Evolutionary conservation across 257 asterid species (phyloP), one percentile per base, ranked within the genome.

Genomic region (Solanum tarapatanum): DNA sequence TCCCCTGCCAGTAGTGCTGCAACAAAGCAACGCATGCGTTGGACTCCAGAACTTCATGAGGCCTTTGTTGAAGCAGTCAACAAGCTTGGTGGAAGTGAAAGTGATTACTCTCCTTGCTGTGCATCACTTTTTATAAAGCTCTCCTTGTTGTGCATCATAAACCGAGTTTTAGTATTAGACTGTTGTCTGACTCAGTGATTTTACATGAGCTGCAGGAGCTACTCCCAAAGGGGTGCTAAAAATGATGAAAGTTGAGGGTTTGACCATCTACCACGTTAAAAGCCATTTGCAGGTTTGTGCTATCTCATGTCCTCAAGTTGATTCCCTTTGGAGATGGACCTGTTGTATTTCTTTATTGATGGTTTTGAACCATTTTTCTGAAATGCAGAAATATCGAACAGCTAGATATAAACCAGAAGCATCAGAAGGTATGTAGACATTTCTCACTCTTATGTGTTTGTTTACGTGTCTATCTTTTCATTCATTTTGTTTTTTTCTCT

Each of bases 21-120:
- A 85, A 88, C 93, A 85, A 95, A 94, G 96, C 95, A 94, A 87
- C 96, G 98, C 62, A 95, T 95, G 98, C 98, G 97, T 73, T 95
- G 98, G 98, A 95, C 98, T 74, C 98, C 94, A 33, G 98, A 95
- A 88, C 94, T 95, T 86, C 98, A 95, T 89, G 98, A 95, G 91
- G 92, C 97, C 89, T 95, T 94, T 83, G 97, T 94, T 75, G 98
- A 95, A 72, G 96, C 98, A 86, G 97, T 95, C 87, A 92, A 83
- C 94, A 93, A 93, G 93, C 98, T 95, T 92, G 98, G 98, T 91
- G 98, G 98, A 87, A 95, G 98, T 90, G 98, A 94, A 93, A 94
- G 98, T 95, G 95, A 84, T 73, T 55, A 43, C 35, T 87, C 32
- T 58, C 87, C 84, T 83, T 88, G 24, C 85, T 83, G 84, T 69